A percentile compares a stretch with the other conserved stretches of the same genome.
These are phyloP conservation scores for Zelonia costaricensis DNA, from an alignment of 208 protist species.

Conservation along the genomic window DNA sequence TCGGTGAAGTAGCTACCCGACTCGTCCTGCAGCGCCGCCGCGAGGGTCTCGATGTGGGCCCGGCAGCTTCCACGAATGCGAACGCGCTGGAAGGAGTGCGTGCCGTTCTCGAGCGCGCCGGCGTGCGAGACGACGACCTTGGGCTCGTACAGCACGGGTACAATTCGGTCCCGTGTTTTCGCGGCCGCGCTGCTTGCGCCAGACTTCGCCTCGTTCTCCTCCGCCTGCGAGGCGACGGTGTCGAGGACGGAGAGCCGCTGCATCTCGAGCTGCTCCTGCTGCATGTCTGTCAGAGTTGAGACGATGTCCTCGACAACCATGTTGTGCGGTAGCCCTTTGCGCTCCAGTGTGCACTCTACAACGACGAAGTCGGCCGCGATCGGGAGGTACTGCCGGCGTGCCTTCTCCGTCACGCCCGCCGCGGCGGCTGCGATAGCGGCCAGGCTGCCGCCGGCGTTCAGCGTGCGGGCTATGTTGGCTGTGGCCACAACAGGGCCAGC, in stretches of 20 bases:
- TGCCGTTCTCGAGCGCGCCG: slow-evolving; percentile 78
- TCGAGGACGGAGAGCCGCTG: slow-evolving; percentile 66
- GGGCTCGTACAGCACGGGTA: slow-evolving; percentile 86
- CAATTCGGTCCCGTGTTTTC: slow-evolving; percentile 18
- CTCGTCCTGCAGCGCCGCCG: slow-evolving; percentile 44
- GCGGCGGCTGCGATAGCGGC: not conserved
- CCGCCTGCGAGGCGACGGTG: slow-evolving; percentile 24
- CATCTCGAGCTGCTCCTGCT: slow-evolving; percentile 67
- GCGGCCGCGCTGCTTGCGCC: not conserved
- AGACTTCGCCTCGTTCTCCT: slow-evolving; percentile 5
- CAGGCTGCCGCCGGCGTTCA: not conserved
- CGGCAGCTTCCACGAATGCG: slow-evolving; percentile 85
- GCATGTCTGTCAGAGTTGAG: slow-evolving; percentile 67
- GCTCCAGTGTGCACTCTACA: slow-evolving; percentile 80
- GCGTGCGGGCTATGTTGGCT: slow-evolving; percentile 1
- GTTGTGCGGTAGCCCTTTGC: slow-evolving; percentile 79
- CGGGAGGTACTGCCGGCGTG: slow-evolving; percentile 39
- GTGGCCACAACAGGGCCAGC: slow-evolving; percentile 3
- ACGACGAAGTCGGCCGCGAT: slow-evolving; percentile 78
- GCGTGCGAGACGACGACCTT: slow-evolving; percentile 81
- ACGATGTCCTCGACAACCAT: slow-evolving; percentile 86
- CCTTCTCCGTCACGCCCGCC: not conserved
- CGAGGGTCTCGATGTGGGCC: slow-evolving; percentile 74
- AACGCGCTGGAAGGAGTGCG: slow-evolving; percentile 82
- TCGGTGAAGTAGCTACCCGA: slow-evolving; percentile 65